Evolutionary conservation across 2,329 filamentous ascomycete genomes (phyloP), one percentile per base, ranked within the genome.

Genomic region (Cryphonectria naterciae): DNA sequence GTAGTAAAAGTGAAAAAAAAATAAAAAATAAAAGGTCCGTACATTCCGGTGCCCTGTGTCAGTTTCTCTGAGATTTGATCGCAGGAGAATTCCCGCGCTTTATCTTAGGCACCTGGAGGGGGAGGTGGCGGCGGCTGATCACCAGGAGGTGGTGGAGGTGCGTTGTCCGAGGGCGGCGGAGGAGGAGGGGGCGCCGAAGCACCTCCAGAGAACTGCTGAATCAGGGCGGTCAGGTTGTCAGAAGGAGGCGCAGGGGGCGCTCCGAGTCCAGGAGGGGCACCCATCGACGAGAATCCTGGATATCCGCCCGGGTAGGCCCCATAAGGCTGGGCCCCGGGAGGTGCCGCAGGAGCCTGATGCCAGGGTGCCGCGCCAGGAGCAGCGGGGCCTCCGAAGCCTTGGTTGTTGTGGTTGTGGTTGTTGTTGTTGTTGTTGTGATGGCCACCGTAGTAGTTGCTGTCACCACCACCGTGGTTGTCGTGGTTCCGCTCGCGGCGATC

Each of bases 211-310:
- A 81, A 93, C 76, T 91, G 90, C 79, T 92, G 89, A 76, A 92
- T 90, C 71, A 93, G 83, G 63, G 89, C 87, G 77, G 87, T 90
- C 72, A 91, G 83, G 56, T 88, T 88, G 62, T 73, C 71, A 72
- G 87, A 86, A 60, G 81, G 80, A 35, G 88, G 82, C 72, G 83
- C 86, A 76, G 88, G 86, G 62, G 87, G 86, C 70, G 85, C 86
- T 72, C 69, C 73, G 35, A 75, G 74, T 46, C 78, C 74, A 70
- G 78, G 72, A 72, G 79, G 71, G 58, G 77, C 74, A 49, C 72
- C 73, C 80, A 71, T 88, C 87, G 43, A 81, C 83, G 73, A 80
- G 77, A 72, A 76, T 35, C 74, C 75, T 17, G 73, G 70, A 68
- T 75, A 77, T 13, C 68, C 49, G 67, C 73, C 81, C 74, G 81